Conservation (phyloP, 2,329 filamentous ascomycete genomes). For the Boeremia lycopersici region DNA sequence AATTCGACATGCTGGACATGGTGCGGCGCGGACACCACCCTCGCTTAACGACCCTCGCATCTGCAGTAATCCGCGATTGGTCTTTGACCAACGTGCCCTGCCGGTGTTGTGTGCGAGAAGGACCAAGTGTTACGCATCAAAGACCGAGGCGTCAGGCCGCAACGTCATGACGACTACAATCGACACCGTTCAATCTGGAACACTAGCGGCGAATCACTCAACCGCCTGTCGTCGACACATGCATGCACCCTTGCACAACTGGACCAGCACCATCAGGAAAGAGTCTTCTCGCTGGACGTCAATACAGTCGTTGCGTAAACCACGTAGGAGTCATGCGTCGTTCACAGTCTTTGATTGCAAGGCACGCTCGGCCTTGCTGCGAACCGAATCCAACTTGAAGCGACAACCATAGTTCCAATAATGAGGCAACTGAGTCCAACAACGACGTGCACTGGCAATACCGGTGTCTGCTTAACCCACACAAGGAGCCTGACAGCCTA, state of each 20-base stretch:
- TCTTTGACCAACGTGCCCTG: slow-evolving; percentile 7
- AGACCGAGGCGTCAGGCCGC: neutral
- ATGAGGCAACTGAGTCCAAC: neutral
- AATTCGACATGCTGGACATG: slow-evolving; percentile 27
- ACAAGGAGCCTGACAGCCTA: neutral
- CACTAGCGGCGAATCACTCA: slow-evolving; percentile 2
- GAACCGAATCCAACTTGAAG: neutral
- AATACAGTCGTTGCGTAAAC: neutral
- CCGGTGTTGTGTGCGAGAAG: slow-evolving; percentile 4
- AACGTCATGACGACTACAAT: slow-evolving; percentile 2
- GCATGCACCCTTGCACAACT: neutral
- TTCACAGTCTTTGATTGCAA: neutral
- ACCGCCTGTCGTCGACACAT: neutral
- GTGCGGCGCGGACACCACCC: slow-evolving; percentile 28
- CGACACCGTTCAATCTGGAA: neutral
- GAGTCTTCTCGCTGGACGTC: neutral
- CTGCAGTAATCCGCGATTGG: slow-evolving; percentile 15
- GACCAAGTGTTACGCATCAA: neutral
- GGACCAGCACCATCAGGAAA: neutral
- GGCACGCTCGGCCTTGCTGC: neutral
- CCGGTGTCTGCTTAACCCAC: no score
- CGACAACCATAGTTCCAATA: neutral
- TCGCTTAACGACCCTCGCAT: slow-evolving; percentile 36
- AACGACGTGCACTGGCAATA: neutral
- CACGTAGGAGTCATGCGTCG: neutral